Evolutionary conservation across 129 eudicot species (phyloP), one percentile per base, ranked within the genome.

Genomic region (Tagetes patula): DNA sequence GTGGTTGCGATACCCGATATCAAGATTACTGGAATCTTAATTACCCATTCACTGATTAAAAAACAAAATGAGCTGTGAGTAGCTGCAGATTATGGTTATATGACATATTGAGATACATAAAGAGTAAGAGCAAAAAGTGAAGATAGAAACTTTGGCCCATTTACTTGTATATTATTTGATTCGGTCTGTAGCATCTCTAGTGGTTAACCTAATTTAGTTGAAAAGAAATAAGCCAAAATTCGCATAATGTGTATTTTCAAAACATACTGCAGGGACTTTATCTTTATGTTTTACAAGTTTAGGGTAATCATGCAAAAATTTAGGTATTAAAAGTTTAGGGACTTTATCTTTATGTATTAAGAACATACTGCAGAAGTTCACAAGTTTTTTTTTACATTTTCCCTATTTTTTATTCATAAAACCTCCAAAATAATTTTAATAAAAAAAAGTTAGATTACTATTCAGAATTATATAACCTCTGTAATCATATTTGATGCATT

Each of bases 31-130:
- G 98, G 98, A 62, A 94, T 67, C 79, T 94, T 94, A 70, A 88
- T 81, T 66, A 77, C 85, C 98, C 98, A 94, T 87, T 94, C 96
- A 76, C 98, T 89, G 89, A 8, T 46, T 75, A 83, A 41, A 83
- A 53, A 59, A 80, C 48, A 72, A 30, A 30, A 11, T 65, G 20
- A 72, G 54, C 70, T 34, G 27, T 62, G 41, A 69, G 42, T 37
- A 55, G 62, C 71, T 31, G 33, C 62, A 55, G 59, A 66, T 27
- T 47, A 39, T 58, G 30, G 59, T 63, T 33, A 72, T 42, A 74
- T 42, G 34, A 73, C 72, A 70, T 33, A 60, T 9, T 34, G 41
- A 60, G 42, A 10, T 53, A 54, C 8, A 50, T 48, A 54, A 76
- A 71, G 6, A 77, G 67, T 58, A 58, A 53, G 34, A 43, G 45